A percentile compares a stretch with the other conserved stretches of the same genome.
phyloP scores from a whole-genome alignment of 2,329 filamentous ascomycete genomes.

The Cytospora leucostoma region DNA sequence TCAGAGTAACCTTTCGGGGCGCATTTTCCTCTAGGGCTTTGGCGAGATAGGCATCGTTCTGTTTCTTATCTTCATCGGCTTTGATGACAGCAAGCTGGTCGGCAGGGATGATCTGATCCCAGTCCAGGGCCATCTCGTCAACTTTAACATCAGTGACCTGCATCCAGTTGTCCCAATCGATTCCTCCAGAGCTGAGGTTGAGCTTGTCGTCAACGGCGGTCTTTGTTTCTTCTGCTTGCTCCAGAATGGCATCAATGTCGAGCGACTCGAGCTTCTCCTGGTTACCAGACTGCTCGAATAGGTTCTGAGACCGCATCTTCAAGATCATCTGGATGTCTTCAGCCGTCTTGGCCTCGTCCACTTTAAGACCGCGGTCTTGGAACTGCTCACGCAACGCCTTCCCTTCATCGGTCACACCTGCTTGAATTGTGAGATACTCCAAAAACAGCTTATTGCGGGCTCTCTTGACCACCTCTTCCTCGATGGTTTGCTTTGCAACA shows the following conservation, averaged over 20 bases:
- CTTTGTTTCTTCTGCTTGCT: conserved; percentile 95
- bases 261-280: conserved; percentile 96
- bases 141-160: conserved; percentile 98
- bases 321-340: conserved; percentile 96
- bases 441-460: conserved; percentile 96
- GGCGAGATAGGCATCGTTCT: conserved; percentile 79
- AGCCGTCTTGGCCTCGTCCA: conserved; percentile 81
- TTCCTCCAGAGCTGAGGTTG: conserved; percentile 83
- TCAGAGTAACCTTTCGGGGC: conserved; percentile 71
- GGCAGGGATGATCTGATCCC: conserved; percentile 97
- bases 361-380: conserved; percentile 73
- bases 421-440: conserved; percentile 96
- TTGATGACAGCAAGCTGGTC: conserved; percentile 89
- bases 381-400: conserved; percentile 75
- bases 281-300: conserved; percentile 97
- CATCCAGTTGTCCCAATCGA: conserved; percentile 88
- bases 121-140: conserved; percentile 75
- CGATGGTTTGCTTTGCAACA: conserved; percentile 96
- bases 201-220: conserved; percentile 94
- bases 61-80: conserved; percentile 80
- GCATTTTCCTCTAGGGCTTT: conserved; percentile 83
- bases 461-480: conserved; percentile 94
- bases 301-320: conserved; percentile 97
- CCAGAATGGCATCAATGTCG: conserved; percentile 94
- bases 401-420: conserved; percentile 93